phyloP scores from a whole-genome alignment of 371 early-diverging fungal species.

The Funneliformis caledonium region DNA sequence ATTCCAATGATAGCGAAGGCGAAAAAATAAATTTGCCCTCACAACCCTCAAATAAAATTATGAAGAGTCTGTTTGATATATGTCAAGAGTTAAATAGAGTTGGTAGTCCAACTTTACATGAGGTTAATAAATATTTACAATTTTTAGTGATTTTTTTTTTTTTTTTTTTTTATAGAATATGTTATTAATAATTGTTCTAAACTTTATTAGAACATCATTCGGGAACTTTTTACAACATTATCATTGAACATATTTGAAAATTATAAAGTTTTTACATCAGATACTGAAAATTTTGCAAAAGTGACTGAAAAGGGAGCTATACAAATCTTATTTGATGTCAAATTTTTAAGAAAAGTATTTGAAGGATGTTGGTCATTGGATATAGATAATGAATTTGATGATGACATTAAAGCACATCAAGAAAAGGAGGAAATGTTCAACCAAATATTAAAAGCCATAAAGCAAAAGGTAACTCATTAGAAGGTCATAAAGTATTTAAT shows the following conservation, averaged over 20 bases:
- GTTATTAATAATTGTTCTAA: not conserved
- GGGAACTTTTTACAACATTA: not conserved
- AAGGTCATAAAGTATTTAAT: not conserved
- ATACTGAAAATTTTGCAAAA: not conserved
- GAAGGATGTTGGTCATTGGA: conserved; percentile 25
- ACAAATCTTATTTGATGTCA: conserved; percentile 31
- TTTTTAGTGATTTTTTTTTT: not conserved
- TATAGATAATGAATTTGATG: not conserved
- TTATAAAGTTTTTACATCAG: not conserved
- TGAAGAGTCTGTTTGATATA: conserved; percentile 22
- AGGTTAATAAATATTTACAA: conserved; percentile 10
- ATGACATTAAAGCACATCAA: not conserved
- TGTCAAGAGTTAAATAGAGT: conserved; percentile 34
- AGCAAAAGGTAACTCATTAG: conserved; percentile 21
- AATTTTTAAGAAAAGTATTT: conserved; percentile 37
- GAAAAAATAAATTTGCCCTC: conserved; percentile 34
- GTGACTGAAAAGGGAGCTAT: conserved; percentile 34
- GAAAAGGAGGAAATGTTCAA: conserved; percentile 11
- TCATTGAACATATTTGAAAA: conserved; percentile 1
- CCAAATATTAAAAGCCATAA: not conserved
- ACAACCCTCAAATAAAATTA: conserved; percentile 25
- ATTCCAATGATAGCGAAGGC: not conserved
- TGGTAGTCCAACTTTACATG: conserved; percentile 37
- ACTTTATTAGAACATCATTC: not conserved
- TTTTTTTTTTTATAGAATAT: no score